Evolutionary conservation across 306 rosid genomes (phyloP).

Genomic region (Amphicarpaea edgeworthii): DNA sequence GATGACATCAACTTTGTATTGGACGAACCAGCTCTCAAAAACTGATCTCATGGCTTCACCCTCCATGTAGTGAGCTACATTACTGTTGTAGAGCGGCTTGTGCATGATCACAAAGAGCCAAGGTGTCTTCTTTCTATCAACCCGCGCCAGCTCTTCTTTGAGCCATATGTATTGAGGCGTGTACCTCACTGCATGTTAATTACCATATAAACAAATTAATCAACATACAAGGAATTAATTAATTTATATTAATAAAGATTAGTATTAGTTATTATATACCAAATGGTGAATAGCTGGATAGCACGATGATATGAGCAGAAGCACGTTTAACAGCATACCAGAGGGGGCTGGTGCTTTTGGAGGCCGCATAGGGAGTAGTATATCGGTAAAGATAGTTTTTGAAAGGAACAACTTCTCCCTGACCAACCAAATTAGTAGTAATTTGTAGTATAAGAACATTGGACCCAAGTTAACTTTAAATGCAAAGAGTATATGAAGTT

Average conservation of each 20-base stretch:
- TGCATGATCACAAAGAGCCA: slow-evolving; percentile 98
- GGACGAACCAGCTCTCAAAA: slow-evolving; percentile 85
- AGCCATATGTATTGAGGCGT: slow-evolving; percentile 91
- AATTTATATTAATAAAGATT: slow-evolving; percentile 10
- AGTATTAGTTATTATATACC: slow-evolving; percentile 88
- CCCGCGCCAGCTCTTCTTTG: slow-evolving; percentile 64
- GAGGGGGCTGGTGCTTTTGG: slow-evolving; percentile 87
- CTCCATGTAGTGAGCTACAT: slow-evolving; percentile 85
- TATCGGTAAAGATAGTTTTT: slow-evolving; percentile 76
- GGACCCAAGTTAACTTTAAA: slow-evolving; percentile 27
- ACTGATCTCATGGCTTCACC: slow-evolving; percentile 91
- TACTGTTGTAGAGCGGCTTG: slow-evolving; percentile 79
- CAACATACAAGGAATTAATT: slow-evolving; percentile 13
- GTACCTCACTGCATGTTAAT: slow-evolving; percentile 71
- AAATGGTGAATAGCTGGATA: slow-evolving; percentile 89
- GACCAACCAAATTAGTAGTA: slow-evolving; percentile 23
- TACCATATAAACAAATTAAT: not conserved
- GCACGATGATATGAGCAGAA: slow-evolving; percentile 91
- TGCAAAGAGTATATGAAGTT: not conserved
- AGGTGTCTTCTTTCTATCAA: slow-evolving; percentile 90
- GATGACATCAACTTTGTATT: slow-evolving; percentile 78
- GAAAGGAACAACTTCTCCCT: slow-evolving; percentile 92
- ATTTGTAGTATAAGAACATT: slow-evolving; percentile 32
- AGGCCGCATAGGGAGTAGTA: slow-evolving; percentile 76
- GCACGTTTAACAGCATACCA: slow-evolving; percentile 97